Percentiles rank a stretch among this genome's conserved stretches.
Evolutionary conservation across 2,329 filamentous ascomycete species (phyloP).

Genomic region (Paraphoma sp.): DNA sequence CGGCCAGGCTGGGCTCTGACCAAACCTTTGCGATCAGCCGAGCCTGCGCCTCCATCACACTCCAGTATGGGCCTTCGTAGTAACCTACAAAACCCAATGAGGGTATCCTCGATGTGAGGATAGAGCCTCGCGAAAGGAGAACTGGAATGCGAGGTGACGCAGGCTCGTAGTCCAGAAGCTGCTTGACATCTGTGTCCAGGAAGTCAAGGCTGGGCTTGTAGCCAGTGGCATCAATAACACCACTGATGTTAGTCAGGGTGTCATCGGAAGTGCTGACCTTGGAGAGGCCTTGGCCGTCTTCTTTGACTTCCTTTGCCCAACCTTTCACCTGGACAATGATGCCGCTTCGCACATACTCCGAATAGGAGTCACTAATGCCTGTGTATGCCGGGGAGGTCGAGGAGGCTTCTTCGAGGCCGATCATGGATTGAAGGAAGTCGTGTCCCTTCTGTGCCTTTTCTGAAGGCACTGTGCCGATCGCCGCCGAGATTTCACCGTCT

Average conservation of each 20-base stretch:
- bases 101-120: slow-evolving; percentile 65
- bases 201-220: slow-evolving; percentile 72
- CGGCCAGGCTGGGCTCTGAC: slow-evolving; percentile 43
- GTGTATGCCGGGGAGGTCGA: slow-evolving; percentile 61
- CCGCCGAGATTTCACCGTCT: slow-evolving; percentile 63
- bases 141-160: slow-evolving; percentile 55
- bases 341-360: slow-evolving; percentile 74
- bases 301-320: slow-evolving; percentile 37
- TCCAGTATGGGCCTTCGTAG: slow-evolving; percentile 86
- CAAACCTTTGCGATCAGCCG: slow-evolving; percentile 70
- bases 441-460: slow-evolving; percentile 65
- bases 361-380: slow-evolving; percentile 74
- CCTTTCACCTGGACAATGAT: slow-evolving; percentile 50
- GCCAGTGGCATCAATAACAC: slow-evolving; percentile 77
- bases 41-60: slow-evolving; percentile 86
- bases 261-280: slow-evolving; percentile 12
- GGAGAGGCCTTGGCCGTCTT: slow-evolving; percentile 2
- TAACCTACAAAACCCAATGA: slow-evolving; percentile 81
- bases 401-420: slow-evolving; percentile 54
- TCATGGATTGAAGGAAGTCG: slow-evolving; percentile 50
- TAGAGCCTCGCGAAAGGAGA: slow-evolving; percentile 73
- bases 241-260: slow-evolving; percentile 44
- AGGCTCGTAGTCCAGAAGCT: slow-evolving; percentile 66
- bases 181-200: slow-evolving; percentile 63
- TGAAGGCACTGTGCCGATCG: slow-evolving; percentile 67